Evolutionary conservation across 2,329 filamentous ascomycete species (phyloP), one percentile per base, ranked within the genome.

Genomic region (Nothophaeocryptopus gaeumannii): DNA sequence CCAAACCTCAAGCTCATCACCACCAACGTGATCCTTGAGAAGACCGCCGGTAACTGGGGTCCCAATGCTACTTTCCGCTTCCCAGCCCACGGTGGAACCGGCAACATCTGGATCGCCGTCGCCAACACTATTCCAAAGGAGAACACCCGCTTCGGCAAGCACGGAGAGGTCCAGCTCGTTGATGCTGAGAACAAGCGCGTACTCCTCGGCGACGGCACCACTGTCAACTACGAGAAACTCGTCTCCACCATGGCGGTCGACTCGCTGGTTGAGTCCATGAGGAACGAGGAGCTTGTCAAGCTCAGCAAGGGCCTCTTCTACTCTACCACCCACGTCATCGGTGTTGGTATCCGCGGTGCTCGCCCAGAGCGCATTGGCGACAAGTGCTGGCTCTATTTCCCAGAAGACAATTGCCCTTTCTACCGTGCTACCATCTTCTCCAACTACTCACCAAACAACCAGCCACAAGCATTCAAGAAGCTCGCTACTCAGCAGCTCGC

Each of bases 321-420:
- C 81, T 96, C 91, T 45, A 91, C 88, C 63, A 99, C 93, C 49
- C 93, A 99, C 75, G 92, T 99, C 66, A 87, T 99, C 63, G 93
- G 93, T 73, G 88, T 99, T 58, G 93, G 93, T 75, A 80, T 99
- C 67, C 89, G 93, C 68, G 93, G 93, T 60, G 81, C 80, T 66
- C 89, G 93, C 61, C 93, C 93, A 34, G 90, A 96, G 73, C 87
- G 89, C 69, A 99, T 99, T 63, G 93, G 93, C 60, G 93, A 99
- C 79, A 99, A 97, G 82, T 99, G 93, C 84, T 99, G 93, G 91
- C 80, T 99, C 60, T 99, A 99, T 83, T 99, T 97, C 84, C 93
- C 93, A 56, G 93, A 99, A 74, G 87, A 96, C 73, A 86, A 99
- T 81, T 96, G 90, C 79, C 90, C 90, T 70, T 99, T 99, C 81